Evolutionary conservation across 305 asterid genomes (phyloP).

Genomic region (Plantago lanceolata): DNA sequence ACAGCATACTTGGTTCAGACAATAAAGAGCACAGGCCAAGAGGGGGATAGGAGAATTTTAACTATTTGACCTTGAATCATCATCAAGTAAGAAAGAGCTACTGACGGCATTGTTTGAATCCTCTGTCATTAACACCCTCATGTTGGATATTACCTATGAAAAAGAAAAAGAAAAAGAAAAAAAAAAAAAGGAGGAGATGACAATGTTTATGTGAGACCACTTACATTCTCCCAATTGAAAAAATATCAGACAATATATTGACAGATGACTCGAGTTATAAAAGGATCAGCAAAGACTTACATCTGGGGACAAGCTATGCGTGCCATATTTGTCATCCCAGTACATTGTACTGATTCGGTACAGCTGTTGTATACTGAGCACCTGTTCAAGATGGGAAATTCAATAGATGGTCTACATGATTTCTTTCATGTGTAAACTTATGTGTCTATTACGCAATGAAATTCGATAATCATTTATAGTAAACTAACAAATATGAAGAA

Average conservation of each 20-base stretch:
- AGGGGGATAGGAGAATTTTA: conserved; percentile 16
- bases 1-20: background rate
- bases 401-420: background rate
- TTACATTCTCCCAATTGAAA: background rate
- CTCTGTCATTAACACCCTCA: conserved; percentile 86
- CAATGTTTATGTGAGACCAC: no score
- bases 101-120: conserved; percentile 93
- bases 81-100: conserved; percentile 90
- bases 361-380: conserved; percentile 91
- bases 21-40: conserved; percentile 11
- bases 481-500: no score
- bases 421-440: background rate
- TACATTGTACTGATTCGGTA: conserved; percentile 98
- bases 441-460: background rate
- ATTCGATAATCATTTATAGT: background rate
- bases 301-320: conserved; percentile 84
- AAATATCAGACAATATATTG: background rate
- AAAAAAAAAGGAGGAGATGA: no score
- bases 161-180: conserved; percentile 1
- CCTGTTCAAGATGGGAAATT: conserved; percentile 40
- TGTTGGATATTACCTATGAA: conserved; percentile 76
- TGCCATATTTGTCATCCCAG: conserved; percentile 99
- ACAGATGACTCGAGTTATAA: background rate
- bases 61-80: conserved; percentile 76
- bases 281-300: conserved; percentile 39